These are phyloP conservation scores for Suillus cothurnatus DNA, from an alignment of 768 basidiomycete species.

Conservation along the genomic window DNA sequence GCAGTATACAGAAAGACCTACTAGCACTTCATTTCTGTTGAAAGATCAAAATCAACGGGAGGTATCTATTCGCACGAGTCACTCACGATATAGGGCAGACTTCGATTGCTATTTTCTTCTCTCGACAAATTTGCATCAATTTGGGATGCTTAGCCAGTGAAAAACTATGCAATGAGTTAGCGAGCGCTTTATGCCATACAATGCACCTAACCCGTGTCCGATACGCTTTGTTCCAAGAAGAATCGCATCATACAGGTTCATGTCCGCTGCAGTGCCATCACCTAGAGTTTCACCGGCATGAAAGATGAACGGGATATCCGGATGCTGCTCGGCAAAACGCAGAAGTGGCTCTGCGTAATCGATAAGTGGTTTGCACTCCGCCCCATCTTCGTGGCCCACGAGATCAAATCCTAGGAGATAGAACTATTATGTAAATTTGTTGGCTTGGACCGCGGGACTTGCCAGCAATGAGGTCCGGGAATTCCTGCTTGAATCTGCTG, in stretches of 20 bases:
- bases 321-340: conserved; percentile 37
- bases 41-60: not conserved
- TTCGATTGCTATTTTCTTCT: conserved; percentile 45
- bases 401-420: conserved; percentile 45
- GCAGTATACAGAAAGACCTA: conserved; percentile 26
- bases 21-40: conserved; percentile 68
- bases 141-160: conserved; percentile 48
- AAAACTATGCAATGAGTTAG: conserved; percentile 30
- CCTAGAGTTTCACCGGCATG: conserved; percentile 53
- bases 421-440: not conserved
- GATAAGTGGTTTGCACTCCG: conserved; percentile 33
- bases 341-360: conserved; percentile 42
- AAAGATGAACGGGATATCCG: conserved; percentile 47
- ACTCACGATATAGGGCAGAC: conserved; percentile 52
- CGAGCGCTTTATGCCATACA: not conserved
- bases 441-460: not conserved
- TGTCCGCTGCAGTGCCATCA: conserved; percentile 45
- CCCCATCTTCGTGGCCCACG: conserved; percentile 47
- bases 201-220: conserved; percentile 44
- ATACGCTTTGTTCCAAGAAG: conserved; percentile 51
- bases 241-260: conserved; percentile 51
- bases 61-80: not conserved
- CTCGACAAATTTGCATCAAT: conserved; percentile 45
- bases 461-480: conserved; percentile 49
- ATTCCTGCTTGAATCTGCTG: conserved; percentile 44